Percentiles rank a stretch among this genome's conserved stretches.
These are phyloP conservation scores for Clarireedia homoeocarpa DNA, from an alignment of 2,329 filamentous ascomycete species.

Conservation along the genomic window DNA sequence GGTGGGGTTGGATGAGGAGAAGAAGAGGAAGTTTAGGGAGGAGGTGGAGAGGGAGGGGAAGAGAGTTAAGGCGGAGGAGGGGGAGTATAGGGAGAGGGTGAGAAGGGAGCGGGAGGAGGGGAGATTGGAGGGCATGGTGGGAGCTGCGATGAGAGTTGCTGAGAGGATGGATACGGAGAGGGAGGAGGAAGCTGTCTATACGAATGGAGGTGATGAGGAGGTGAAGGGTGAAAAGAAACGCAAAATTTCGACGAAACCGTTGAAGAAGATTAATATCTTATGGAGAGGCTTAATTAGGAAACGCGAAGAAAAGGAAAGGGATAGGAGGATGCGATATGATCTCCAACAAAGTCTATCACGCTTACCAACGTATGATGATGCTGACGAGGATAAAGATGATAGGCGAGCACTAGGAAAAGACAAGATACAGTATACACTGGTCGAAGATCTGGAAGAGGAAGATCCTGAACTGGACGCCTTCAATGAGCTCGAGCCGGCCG, in stretches of 20 bases:
- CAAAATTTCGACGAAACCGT: constrained; percentile 37
- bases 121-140: constrained; percentile 60
- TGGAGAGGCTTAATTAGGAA: constrained; percentile 69
- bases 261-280: constrained; percentile 65
- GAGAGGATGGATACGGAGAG: constrained; percentile 54
- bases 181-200: constrained; percentile 17
- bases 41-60: constrained; percentile 53
- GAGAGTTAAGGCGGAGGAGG: constrained; percentile 54
- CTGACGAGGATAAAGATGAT: constrained; percentile 66
- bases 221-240: constrained; percentile 23
- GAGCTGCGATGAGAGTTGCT: constrained; percentile 73
- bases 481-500: constrained; percentile 56
- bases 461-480: constrained; percentile 77
- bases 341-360: constrained; percentile 56
- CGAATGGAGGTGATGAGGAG: constrained; percentile 18
- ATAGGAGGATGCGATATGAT: constrained; percentile 56
- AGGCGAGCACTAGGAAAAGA: constrained; percentile 57
- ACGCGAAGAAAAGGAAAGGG: constrained; percentile 62
- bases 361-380: constrained; percentile 60
- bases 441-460: constrained; percentile 67
- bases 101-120: constrained; percentile 61
- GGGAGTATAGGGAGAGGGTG: constrained; percentile 66
- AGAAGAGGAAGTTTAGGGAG: constrained; percentile 68
- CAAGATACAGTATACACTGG: constrained; percentile 46
- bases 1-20: constrained; percentile 75